Evolutionary conservation across 208 protist species (phyloP), one percentile per base, ranked within the genome.

Genomic region (Acanthamoeba triangularis): DNA sequence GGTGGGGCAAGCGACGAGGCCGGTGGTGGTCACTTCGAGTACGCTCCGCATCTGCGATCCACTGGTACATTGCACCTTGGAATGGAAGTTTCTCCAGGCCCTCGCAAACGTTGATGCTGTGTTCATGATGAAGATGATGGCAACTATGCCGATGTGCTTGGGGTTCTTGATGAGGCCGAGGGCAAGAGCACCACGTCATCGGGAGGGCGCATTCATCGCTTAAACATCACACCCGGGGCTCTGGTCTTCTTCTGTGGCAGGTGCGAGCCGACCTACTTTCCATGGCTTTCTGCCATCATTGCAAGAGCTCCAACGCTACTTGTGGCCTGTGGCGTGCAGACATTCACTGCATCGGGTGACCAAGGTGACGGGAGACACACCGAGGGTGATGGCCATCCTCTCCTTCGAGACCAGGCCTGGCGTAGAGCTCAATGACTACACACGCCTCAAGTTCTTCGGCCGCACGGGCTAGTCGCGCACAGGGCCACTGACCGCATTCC

Each of bases 361-460:
- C 8, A 44, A 65, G n/a, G 87, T 93, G 16, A 65, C 30, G 10
- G 87, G 87, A 13, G 18, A 6, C 25, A 13, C 11, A 6, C 30
- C 54, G 37, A 67, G 87, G 8, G 30, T 93, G 25, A 74, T 93
- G 11, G 87, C 87, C 41, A 74, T 93, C 28, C 87, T 93, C 87
- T 74, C 56, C 47, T 93, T 67, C 59, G 87, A 93, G 87, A 93
- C 87, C 25, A 33, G 37, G 41, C 87, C 87, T 3, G 87, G 59
- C 25, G 87, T 93, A 3, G 41, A 52, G 61, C 37, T 93, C 13
- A 93, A 93, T 28, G 87, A 93, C 6, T 93, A 93, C 87, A 93
- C 87, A 10, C 87, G 87, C 87, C 87, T 93, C 54, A 93, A 93
- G 41, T 93, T 93, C 87, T 93, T 52, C 30, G 87, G 87, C 8